A percentile compares a stretch with the other conserved stretches of the same genome.
These are phyloP conservation scores for Taxillus chinensis DNA, from an alignment of 164 flowering plant species.

Conservation along the genomic window DNA sequence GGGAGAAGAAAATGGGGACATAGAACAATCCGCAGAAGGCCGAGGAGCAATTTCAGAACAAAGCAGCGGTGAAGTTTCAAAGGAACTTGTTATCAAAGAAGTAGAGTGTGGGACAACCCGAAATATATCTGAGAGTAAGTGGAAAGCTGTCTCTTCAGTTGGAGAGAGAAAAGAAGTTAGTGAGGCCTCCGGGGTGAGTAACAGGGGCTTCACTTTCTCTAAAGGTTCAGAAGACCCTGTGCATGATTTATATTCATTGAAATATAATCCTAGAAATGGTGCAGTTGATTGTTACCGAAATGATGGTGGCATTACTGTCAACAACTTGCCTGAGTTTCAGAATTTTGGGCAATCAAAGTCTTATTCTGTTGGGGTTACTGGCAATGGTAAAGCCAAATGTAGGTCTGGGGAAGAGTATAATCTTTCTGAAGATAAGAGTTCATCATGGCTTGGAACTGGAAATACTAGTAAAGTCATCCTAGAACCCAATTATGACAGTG, in stretches of 20 bases:
- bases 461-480: constrained; percentile 34
- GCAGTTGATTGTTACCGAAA: constrained; percentile 17
- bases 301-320: constrained; percentile 16
- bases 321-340: constrained; percentile 24
- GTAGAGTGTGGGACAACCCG: constrained; percentile 53
- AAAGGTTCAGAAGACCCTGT: constrained; percentile 36
- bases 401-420: constrained; percentile 31
- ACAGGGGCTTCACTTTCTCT: constrained; percentile 32
- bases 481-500: constrained; percentile 29
- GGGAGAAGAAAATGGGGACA: constrained; percentile 24
- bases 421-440: constrained; percentile 31
- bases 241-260: constrained; percentile 54
- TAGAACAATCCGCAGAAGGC: constrained; percentile 4
- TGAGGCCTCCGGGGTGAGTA: constrained; percentile 25
- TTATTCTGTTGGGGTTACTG: constrained; percentile 14
- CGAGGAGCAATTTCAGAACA: constrained; percentile 14
- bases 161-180: constrained; percentile 22
- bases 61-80: constrained; percentile 30
- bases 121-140: constrained; percentile 40
- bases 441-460: constrained; percentile 33
- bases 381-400: constrained; percentile 14
- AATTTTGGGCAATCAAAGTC: constrained; percentile 26
- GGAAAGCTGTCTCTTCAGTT: constrained; percentile 23
- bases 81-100: constrained; percentile 70
- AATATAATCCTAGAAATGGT: constrained; percentile 36